phyloP scores from a whole-genome alignment of 352 stramenopile genomes.

The Paralagenidium karlingii region DNA sequence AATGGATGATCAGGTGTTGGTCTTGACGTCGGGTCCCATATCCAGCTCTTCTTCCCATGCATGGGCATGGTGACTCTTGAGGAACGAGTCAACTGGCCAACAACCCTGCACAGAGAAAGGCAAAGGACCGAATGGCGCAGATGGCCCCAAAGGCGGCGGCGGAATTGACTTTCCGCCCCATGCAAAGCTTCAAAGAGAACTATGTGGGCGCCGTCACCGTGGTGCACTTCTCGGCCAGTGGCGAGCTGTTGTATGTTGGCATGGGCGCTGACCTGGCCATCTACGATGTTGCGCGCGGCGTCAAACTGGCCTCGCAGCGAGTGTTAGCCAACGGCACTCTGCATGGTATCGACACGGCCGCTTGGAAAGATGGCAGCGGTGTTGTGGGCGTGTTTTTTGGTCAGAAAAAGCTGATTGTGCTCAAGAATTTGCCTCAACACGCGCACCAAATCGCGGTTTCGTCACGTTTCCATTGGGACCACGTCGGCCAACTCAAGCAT shows the following conservation, averaged over 20 bases:
- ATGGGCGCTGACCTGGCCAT: slow-evolving; percentile 49
- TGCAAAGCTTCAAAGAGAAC: slow-evolving; percentile 35
- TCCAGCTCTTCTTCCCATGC: not conserved
- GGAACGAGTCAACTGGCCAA: too few species aligned
- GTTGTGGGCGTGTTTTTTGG: slow-evolving; percentile 55
- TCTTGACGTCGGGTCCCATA: too few species aligned
- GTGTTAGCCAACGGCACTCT: slow-evolving; percentile 56
- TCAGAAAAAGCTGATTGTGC: slow-evolving; percentile 56
- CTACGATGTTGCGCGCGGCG: slow-evolving; percentile 35
- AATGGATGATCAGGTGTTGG: too few species aligned
- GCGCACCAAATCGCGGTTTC: too few species aligned
- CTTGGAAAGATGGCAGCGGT: not conserved
- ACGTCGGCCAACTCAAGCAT: slow-evolving; percentile 33
- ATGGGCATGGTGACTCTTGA: not conserved
- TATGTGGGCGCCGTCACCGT: slow-evolving; percentile 78
- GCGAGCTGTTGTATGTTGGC: slow-evolving; percentile 59
- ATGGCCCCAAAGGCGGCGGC: too few species aligned
- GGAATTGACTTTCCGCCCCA: too few species aligned
- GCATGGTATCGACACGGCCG: slow-evolving; percentile 47
- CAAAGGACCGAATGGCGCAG: too few species aligned
- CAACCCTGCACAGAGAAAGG: too few species aligned
- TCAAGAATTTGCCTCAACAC: slow-evolving; percentile 22
- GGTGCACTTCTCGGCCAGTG: slow-evolving; percentile 54
- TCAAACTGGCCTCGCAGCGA: slow-evolving; percentile 23
- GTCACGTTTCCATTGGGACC: too few species aligned